Percentiles rank a stretch among this genome's conserved stretches.
Evolutionary conservation across 148 eudicot genomes (phyloP).

Genomic region (Beta vulgaris): DNA sequence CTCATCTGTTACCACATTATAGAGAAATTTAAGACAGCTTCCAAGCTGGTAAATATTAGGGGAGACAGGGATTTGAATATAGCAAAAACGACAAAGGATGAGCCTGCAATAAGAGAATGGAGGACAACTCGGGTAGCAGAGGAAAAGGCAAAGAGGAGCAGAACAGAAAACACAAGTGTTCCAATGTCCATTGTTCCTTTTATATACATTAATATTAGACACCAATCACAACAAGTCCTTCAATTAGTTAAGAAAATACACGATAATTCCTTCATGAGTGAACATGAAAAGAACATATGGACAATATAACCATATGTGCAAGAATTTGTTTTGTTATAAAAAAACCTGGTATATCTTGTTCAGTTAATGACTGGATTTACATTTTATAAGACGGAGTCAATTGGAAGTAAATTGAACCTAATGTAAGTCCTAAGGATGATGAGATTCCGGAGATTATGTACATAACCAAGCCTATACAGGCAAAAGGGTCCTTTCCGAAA

Average conservation of each 20-base stretch:
- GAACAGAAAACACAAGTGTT: neutral
- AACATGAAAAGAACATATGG: neutral
- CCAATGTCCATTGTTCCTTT: neutral
- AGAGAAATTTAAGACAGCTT: conserved; percentile 1
- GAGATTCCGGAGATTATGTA: neutral
- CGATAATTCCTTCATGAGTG: neutral
- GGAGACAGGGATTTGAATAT: neutral
- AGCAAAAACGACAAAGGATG: neutral
- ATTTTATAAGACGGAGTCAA: no score
- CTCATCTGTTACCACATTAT: conserved; percentile 64
- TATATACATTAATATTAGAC: neutral
- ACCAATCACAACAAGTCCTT: neutral
- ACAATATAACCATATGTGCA: neutral
- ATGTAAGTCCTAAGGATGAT: neutral
- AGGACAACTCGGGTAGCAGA: neutral
- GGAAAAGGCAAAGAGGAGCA: neutral
- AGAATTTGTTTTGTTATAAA: no score
- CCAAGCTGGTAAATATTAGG: neutral
- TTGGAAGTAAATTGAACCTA: no score
- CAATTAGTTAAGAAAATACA: neutral
- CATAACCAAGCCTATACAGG: neutral
- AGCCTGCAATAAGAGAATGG: neutral
- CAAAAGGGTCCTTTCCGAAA: neutral
- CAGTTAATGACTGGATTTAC: neutral
- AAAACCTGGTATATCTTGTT: no score